Percentiles rank a stretch among this genome's conserved stretches.
phyloP scores from a whole-genome alignment of 2,329 filamentous ascomycete genomes.

The Acephala macrosclerotiorum region DNA sequence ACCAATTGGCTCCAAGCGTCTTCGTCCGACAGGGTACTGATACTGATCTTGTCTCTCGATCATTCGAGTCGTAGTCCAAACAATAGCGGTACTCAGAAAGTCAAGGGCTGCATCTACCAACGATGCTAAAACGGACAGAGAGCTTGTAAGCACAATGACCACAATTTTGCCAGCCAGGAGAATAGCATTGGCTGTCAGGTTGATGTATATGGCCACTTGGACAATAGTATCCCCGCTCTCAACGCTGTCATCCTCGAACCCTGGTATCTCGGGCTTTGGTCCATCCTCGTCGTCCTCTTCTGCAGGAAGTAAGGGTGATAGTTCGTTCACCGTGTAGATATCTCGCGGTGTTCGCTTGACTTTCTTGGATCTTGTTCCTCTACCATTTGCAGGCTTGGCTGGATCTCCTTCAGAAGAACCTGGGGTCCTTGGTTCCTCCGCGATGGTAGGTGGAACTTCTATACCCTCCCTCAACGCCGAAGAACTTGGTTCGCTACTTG shows the following conservation, averaged over 20 bases:
- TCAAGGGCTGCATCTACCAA: slow-evolving; percentile 68
- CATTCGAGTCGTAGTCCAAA: slow-evolving; percentile 65
- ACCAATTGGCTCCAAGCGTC: slow-evolving; percentile 65
- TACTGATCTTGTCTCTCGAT: slow-evolving; percentile 55
- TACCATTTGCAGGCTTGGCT: slow-evolving; percentile 3
- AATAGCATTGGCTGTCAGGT: slow-evolving; percentile 65
- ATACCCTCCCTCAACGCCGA: slow-evolving; percentile 55
- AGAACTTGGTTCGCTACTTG: slow-evolving; percentile 26
- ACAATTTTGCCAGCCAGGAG: slow-evolving; percentile 62
- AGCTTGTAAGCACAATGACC: slow-evolving; percentile 62
- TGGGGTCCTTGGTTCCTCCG: slow-evolving; percentile 65
- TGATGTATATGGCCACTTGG: slow-evolving; percentile 82
- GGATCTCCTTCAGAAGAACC: slow-evolving; percentile 24
- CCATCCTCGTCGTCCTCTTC: slow-evolving; percentile 53
- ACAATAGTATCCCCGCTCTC: slow-evolving; percentile 80
- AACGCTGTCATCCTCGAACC: slow-evolving; percentile 75
- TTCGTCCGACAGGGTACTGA: slow-evolving; percentile 62
- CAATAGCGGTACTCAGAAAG: slow-evolving; percentile 65
- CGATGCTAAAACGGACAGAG: slow-evolving; percentile 67
- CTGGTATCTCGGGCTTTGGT: slow-evolving; percentile 67
- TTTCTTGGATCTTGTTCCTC: slow-evolving; percentile 52
- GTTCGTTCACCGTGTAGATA: slow-evolving; percentile 78
- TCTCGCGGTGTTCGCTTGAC: slow-evolving; percentile 84
- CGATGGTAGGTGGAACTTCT: slow-evolving; percentile 76
- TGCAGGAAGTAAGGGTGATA: slow-evolving; percentile 59